Percentiles rank a stretch among this genome's conserved stretches.
Conservation (phyloP, 2,329 filamentous ascomycete species). For the Saccharata proteae region DNA sequence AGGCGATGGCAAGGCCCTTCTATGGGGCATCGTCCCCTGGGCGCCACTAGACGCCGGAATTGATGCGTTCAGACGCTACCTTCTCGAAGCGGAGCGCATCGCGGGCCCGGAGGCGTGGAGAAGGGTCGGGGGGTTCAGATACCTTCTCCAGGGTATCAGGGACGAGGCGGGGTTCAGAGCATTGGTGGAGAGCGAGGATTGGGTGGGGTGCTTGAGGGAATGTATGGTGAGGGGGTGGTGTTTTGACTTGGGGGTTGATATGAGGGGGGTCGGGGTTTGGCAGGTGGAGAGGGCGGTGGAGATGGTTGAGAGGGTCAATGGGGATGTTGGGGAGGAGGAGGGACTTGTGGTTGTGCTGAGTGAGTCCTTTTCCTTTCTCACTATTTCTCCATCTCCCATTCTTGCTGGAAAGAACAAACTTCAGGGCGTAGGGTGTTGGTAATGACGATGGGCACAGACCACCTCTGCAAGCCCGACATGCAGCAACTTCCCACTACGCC, state of each 20-base stretch:
- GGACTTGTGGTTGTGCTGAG: constrained; percentile 59
- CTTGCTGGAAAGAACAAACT: too few relatives aligned
- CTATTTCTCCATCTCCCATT: neutral
- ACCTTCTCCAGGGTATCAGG: constrained; percentile 54
- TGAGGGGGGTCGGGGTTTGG: constrained; percentile 59
- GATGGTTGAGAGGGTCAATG: constrained; percentile 32
- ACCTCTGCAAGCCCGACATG: constrained; percentile 82
- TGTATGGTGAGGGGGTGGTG: constrained; percentile 58
- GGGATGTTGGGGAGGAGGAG: constrained; percentile 43
- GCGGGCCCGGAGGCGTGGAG: constrained; percentile 51
- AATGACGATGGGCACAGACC: constrained; percentile 56
- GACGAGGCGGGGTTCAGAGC: constrained; percentile 21
- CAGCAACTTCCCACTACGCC: constrained; percentile 33
- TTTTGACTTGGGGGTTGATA: constrained; percentile 80
- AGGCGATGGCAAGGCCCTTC: constrained; percentile 38
- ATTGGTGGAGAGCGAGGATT: constrained; percentile 39
- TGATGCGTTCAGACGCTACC: constrained; percentile 50
- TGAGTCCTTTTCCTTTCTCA: constrained; percentile 29
- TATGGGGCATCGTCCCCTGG: constrained; percentile 68
- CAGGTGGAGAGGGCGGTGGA: constrained; percentile 31
- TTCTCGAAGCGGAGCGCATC: constrained; percentile 46
- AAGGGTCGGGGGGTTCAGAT: constrained; percentile 68
- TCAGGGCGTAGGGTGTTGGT: constrained; percentile 2
- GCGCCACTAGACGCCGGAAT: constrained; percentile 63
- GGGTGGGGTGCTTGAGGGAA: constrained; percentile 49